A percentile compares a stretch with the other conserved stretches of the same genome.
phyloP scores from a whole-genome alignment of 768 basidiomycete species.

The Collybiopsis luxurians region DNA sequence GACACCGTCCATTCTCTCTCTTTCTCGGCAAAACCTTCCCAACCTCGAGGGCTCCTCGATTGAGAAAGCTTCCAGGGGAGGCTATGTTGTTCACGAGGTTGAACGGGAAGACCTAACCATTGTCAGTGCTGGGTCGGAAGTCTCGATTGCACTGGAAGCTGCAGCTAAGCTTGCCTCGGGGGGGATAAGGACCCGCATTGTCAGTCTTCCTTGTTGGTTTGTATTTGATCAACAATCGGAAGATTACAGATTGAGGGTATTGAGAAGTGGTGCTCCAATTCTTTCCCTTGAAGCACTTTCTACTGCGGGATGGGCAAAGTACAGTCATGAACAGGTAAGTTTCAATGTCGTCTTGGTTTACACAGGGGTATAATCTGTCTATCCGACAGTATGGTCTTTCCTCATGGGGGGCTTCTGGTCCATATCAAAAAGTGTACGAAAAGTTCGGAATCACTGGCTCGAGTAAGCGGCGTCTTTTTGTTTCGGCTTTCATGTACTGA shows the following conservation, averaged over 20 bases:
- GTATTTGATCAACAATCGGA: constrained; percentile 80
- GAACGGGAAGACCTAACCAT: constrained; percentile 82
- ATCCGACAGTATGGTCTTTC: constrained; percentile 65
- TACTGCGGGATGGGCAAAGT: constrained; percentile 85
- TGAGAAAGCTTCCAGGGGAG: constrained; percentile 80
- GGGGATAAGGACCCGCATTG: constrained; percentile 80
- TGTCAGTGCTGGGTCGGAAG: constrained; percentile 88
- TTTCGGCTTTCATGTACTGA: background rate
- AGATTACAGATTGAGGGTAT: constrained; percentile 78
- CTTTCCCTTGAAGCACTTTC: constrained; percentile 84
- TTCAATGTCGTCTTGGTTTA: too few relatives aligned
- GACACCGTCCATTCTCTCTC: constrained; percentile 82
- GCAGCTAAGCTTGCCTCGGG: constrained; percentile 73
- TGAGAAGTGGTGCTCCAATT: constrained; percentile 88
- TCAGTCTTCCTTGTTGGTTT: constrained; percentile 88
- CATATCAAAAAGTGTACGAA: constrained; percentile 88
- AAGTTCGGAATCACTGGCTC: constrained; percentile 82
- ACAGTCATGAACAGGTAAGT: constrained; percentile 91
- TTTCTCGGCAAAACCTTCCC: constrained; percentile 89
- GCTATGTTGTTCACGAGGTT: constrained; percentile 86
- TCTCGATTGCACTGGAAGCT: constrained; percentile 83
- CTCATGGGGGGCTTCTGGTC: constrained; percentile 87
- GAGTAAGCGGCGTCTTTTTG: constrained; percentile 41
- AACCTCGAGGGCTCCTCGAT: constrained; percentile 88
- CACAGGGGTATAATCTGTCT: background rate